phyloP scores from a whole-genome alignment of 306 rosid genomes.

The Oemleria cerasiformis region DNA sequence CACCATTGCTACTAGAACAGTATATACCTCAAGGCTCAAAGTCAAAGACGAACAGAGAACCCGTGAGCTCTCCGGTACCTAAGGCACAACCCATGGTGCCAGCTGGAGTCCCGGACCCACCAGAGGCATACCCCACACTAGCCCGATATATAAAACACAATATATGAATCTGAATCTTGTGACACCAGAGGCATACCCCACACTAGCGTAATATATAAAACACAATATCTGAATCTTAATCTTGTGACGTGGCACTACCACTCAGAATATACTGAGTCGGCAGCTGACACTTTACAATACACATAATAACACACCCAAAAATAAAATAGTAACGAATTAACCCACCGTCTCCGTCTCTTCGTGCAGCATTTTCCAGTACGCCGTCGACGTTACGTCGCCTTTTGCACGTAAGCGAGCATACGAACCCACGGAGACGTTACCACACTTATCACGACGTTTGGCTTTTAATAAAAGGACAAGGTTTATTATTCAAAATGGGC shows the following conservation, averaged over 20 bases:
- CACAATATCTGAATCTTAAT: slow-evolving; percentile 4
- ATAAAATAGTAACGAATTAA: background rate
- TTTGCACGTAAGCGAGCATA: background rate
- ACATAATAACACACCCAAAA: background rate
- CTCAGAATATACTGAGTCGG: background rate
- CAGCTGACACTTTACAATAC: background rate
- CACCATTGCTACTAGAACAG: background rate
- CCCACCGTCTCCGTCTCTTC: slow-evolving; percentile 10
- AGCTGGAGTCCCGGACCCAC: background rate
- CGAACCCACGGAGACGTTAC: background rate
- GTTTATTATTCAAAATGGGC: too few relatives aligned
- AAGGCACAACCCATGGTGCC: background rate
- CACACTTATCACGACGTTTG: slow-evolving; percentile 13
- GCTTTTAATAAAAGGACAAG: too few relatives aligned
- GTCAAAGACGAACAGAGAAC: slow-evolving; percentile 8
- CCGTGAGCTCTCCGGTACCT: slow-evolving; percentile 2
- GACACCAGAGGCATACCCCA: background rate
- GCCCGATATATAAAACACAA: too few relatives aligned
- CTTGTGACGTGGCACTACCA: slow-evolving; percentile 1
- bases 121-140: background rate
- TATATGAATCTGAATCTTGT: background rate
- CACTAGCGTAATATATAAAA: background rate
- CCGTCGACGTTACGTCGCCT: background rate
- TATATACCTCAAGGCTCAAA: background rate
- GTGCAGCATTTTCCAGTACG: background rate